phyloP scores from a whole-genome alignment of 768 basidiomycete genomes.

The Botryobasidium botryosum region DNA sequence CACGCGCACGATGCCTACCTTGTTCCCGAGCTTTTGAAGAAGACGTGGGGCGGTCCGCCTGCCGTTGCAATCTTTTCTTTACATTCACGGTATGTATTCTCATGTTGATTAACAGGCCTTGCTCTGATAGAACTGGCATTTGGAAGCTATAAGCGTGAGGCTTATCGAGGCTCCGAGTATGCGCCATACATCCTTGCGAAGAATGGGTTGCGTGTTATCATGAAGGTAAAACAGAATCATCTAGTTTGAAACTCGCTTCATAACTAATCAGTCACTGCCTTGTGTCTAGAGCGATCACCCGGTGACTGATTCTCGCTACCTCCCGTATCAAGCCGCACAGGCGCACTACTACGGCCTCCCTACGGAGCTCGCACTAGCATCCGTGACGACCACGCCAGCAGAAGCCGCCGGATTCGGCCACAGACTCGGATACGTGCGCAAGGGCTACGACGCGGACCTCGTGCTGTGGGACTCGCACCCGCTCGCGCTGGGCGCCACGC shows the following conservation, averaged over 20 bases:
- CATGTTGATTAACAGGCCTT: no score
- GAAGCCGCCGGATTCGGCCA: conserved; percentile 21
- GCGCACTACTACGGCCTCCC: conserved; percentile 9
- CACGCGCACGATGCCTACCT: conserved; percentile 71
- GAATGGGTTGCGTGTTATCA: conserved; percentile 45
- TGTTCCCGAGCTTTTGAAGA: conserved; percentile 58
- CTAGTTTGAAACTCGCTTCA: no score
- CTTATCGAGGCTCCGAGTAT: conserved; percentile 65
- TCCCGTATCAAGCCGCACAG: conserved; percentile 53
- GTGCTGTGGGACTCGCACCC: conserved; percentile 24
- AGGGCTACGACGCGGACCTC: conserved; percentile 23
- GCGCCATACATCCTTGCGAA: conserved; percentile 59
- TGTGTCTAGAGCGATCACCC: conserved; percentile 25
- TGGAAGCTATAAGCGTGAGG: conserved; percentile 45
- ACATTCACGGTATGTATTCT: conserved; percentile 13
- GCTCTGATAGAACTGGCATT: not conserved
- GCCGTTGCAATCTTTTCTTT: conserved; percentile 58
- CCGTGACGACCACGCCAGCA: conserved; percentile 22
- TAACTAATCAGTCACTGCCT: no score
- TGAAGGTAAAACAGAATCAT: no score
- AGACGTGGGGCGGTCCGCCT: conserved; percentile 53
- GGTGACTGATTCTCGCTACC: conserved; percentile 49
- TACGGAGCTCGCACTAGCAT: conserved; percentile 11
- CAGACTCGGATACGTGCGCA: conserved; percentile 20
- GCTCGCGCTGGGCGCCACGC: conserved; percentile 22